Percentiles rank a stretch among this genome's conserved stretches.
Evolutionary conservation across 2,329 filamentous ascomycete genomes (phyloP).

Genomic region (Sclerotinia glacialis): DNA sequence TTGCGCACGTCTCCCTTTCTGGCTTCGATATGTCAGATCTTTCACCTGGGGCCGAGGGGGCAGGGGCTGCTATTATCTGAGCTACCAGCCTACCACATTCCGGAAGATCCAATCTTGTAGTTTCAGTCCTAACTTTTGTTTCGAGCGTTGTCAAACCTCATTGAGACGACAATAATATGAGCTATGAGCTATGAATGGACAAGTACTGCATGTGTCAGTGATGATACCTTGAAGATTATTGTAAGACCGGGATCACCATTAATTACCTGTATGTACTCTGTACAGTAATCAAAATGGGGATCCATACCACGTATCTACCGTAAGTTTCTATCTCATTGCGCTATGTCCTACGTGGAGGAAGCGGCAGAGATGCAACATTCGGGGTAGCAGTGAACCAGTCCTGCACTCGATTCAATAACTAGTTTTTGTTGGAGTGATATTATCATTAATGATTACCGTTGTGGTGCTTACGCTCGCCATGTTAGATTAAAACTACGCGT

Average conservation of each 20-base stretch:
- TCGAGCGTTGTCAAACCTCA: constrained; percentile 10
- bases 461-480: constrained; percentile 10
- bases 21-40: constrained; percentile 26
- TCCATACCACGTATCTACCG: not conserved
- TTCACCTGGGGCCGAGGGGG: constrained; percentile 23
- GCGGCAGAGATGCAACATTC: constrained; percentile 14
- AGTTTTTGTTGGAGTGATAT: constrained; percentile 15
- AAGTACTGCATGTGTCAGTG: not conserved
- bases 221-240: not conserved
- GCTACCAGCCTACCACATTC: not conserved
- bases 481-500: not conserved
- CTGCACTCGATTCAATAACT: not conserved
- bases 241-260: constrained; percentile 1
- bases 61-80: not conserved
- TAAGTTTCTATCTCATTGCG: not conserved
- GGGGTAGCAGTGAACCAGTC: constrained; percentile 3
- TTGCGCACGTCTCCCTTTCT: constrained; percentile 33
- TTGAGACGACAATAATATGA: not conserved
- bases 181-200: not conserved
- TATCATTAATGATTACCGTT: constrained; percentile 2
- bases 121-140: not conserved
- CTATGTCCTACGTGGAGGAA: not conserved
- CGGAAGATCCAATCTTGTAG: not conserved
- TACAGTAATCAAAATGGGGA: constrained; percentile 3
- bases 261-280: not conserved